Conservation (phyloP, 2,329 filamentous ascomycete species). For the Aspergillus neoniger region DNA sequence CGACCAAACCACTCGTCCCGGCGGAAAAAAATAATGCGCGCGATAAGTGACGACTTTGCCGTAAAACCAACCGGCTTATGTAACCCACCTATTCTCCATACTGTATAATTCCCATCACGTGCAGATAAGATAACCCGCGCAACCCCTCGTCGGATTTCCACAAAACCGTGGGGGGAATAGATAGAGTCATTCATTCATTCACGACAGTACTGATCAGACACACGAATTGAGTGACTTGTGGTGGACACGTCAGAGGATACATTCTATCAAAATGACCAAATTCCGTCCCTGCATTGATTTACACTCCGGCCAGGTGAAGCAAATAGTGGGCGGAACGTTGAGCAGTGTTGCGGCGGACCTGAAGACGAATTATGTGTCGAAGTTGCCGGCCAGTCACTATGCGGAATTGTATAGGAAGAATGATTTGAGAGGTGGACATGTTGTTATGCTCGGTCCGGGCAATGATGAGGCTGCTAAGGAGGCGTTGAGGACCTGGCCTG, state of each 20-base stretch:
- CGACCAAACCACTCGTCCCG: background rate
- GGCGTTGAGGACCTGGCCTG: constrained; percentile 76
- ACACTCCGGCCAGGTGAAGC: constrained; percentile 95
- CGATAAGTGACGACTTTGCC: background rate
- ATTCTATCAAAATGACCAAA: constrained; percentile 69
- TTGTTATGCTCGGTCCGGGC: constrained; percentile 92
- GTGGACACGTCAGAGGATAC: too few species aligned
- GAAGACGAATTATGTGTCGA: constrained; percentile 90
- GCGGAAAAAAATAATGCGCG: background rate
- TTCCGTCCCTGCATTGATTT: constrained; percentile 97
- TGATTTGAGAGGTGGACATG: constrained; percentile 76
- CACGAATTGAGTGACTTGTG: too few species aligned
- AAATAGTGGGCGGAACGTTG: constrained; percentile 95
- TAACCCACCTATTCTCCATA: constrained; percentile 7
- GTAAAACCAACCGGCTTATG: background rate
- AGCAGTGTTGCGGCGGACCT: constrained; percentile 66
- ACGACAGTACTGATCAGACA: too few species aligned
- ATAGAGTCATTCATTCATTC: background rate
- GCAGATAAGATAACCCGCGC: constrained; percentile 37
- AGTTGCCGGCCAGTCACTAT: constrained; percentile 78
- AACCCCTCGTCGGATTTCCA: constrained; percentile 21
- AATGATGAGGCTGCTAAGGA: constrained; percentile 79
- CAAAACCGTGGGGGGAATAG: constrained; percentile 15
- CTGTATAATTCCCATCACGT: constrained; percentile 31
- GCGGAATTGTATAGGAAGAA: constrained; percentile 78